Evolutionary conservation across 768 basidiomycete species (phyloP).

Genomic region (Lactarius akahatsu): DNA sequence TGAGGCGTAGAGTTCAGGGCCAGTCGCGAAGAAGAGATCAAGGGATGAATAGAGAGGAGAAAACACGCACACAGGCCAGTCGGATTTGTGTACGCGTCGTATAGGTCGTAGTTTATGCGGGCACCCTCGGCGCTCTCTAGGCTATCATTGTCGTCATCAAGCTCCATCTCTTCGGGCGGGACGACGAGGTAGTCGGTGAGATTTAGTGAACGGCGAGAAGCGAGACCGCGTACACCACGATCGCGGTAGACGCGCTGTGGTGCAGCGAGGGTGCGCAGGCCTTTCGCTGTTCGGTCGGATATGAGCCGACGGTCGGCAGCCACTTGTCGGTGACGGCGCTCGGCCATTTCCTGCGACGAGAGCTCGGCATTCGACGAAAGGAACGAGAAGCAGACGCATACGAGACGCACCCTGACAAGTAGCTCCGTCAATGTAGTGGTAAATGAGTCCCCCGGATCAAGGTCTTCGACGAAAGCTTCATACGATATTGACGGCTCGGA

Average conservation of each 20-base stretch:
- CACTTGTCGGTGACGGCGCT: slow-evolving; percentile 58
- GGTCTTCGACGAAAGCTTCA: slow-evolving; percentile 71
- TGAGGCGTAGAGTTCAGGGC: background rate
- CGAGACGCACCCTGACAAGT: slow-evolving; percentile 65
- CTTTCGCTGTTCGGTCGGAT: slow-evolving; percentile 64
- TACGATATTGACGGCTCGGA: slow-evolving; percentile 64
- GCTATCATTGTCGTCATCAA: slow-evolving; percentile 62
- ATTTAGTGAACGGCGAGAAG: slow-evolving; percentile 35
- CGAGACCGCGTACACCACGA: slow-evolving; percentile 18
- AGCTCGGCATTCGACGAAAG: slow-evolving; percentile 17
- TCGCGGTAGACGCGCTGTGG: slow-evolving; percentile 54
- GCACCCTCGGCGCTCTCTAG: slow-evolving; percentile 53
- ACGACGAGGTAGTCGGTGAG: slow-evolving; percentile 53
- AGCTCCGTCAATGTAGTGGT: slow-evolving; percentile 73
- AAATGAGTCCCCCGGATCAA: slow-evolving; percentile 79
- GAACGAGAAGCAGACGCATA: background rate
- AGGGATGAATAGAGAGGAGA: background rate
- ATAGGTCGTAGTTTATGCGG: slow-evolving; percentile 58
- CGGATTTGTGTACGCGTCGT: slow-evolving; percentile 53
- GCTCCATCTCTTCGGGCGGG: slow-evolving; percentile 55
- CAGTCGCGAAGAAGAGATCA: background rate
- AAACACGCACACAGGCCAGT: slow-evolving; percentile 16
- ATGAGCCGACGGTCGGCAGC: slow-evolving; percentile 58
- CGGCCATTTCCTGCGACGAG: slow-evolving; percentile 64
- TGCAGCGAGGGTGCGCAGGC: slow-evolving; percentile 56